phyloP scores from a whole-genome alignment of 306 rosid species.

The Calophaca sinica region DNA sequence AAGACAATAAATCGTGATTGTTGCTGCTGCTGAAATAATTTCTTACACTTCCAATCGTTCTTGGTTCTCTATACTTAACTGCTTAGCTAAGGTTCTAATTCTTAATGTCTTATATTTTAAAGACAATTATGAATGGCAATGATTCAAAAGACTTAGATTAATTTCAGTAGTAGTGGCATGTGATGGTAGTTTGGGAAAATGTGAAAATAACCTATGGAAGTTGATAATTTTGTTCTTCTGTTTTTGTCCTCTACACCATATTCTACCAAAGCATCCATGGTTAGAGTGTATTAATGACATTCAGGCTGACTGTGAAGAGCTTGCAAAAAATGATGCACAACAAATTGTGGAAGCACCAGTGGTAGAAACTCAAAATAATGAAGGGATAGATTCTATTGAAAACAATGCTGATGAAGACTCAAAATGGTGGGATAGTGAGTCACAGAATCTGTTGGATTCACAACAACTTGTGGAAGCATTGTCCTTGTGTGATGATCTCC shows the following conservation, averaged over 20 bases:
- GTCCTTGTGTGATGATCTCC: conserved; percentile 66
- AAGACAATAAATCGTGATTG: background rate
- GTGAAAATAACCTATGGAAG: conserved; percentile 24
- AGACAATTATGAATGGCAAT: conserved; percentile 9
- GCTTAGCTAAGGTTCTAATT: background rate
- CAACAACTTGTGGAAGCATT: conserved; percentile 78
- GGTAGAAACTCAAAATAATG: conserved; percentile 40
- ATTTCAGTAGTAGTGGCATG: background rate
- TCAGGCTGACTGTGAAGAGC: conserved; percentile 50
- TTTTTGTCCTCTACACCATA: conserved; percentile 22
- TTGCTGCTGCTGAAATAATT: conserved; percentile 2
- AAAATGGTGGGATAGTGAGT: conserved; percentile 85
- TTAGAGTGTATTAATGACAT: conserved; percentile 51
- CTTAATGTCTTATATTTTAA: conserved; percentile 12
- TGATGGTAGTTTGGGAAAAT: conserved; percentile 18
- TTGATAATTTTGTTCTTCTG: conserved; percentile 36
- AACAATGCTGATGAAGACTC: conserved; percentile 59
- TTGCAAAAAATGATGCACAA: conserved; percentile 40
- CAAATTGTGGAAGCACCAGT: background rate
- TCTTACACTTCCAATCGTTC: background rate
- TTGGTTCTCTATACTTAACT: conserved; percentile 3
- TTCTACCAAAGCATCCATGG: conserved; percentile 36
- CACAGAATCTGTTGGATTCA: conserved; percentile 69
- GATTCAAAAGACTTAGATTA: background rate
- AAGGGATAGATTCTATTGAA: conserved; percentile 50